A percentile compares a stretch with the other conserved stretches of the same genome.
These are phyloP conservation scores for Hawksworthiomyces lignivorus DNA, from an alignment of 2,329 filamentous ascomycete genomes.

Conservation along the genomic window DNA sequence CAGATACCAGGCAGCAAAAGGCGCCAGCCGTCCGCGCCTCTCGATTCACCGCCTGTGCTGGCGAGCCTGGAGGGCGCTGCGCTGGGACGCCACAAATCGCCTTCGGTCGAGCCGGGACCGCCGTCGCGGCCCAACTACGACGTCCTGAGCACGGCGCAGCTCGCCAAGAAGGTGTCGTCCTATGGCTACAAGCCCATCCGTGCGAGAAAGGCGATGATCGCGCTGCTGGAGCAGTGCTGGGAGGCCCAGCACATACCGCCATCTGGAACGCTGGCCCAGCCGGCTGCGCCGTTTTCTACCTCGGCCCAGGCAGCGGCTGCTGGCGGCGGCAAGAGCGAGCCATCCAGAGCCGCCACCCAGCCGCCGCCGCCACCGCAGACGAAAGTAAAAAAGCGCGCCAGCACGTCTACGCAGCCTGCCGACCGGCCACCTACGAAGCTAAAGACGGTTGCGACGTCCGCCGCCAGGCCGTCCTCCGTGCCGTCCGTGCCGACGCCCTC, in stretches of 20 bases:
- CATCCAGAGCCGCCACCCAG: no score
- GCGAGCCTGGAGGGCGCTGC: no score
- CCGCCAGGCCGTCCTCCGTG: no score
- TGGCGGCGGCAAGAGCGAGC: constrained; percentile 33
- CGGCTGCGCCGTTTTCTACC: background rate
- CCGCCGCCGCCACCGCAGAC: no score
- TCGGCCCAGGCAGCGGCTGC: background rate
- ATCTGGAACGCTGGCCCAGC: no score
- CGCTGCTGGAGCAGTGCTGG: constrained; percentile 65
- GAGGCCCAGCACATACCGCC: background rate
- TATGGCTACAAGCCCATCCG: constrained; percentile 70
- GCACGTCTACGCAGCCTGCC: no score
- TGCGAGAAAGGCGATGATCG: constrained; percentile 60
- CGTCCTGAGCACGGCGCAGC: constrained; percentile 52
- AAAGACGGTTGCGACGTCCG: no score
- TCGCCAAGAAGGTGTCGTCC: constrained; percentile 52
- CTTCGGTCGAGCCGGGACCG: background rate
- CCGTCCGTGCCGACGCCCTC: constrained; percentile 6
- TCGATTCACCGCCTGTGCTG: no score
- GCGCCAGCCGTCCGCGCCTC: no score
- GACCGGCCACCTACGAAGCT: no score
- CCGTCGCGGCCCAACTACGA: constrained; percentile 47
- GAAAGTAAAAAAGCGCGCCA: constrained; percentile 20
- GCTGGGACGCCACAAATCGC: no score
- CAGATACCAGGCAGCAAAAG: no score